A percentile compares a stretch with the other conserved stretches of the same genome.
phyloP scores from a whole-genome alignment of 2,329 filamentous ascomycete species.

The Fusarium euwallaceae region DNA sequence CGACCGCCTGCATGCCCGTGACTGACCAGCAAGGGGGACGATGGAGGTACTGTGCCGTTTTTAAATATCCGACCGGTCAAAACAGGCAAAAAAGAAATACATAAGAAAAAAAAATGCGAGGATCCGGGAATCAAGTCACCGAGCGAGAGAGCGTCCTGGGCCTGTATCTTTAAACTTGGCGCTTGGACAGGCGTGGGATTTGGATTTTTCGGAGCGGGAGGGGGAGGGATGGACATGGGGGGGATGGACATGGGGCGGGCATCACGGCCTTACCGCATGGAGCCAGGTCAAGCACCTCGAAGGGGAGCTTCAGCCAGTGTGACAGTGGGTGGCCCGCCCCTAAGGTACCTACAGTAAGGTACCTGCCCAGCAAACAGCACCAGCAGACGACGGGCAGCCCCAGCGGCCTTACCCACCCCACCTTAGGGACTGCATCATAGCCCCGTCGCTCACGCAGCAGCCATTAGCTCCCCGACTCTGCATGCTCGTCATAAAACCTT shows the following conservation, averaged over 20 bases:
- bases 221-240: slow-evolving; percentile 1
- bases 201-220: not conserved
- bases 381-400: not conserved
- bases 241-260: not conserved
- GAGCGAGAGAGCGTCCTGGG: not conserved
- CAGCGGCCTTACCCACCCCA: slow-evolving; percentile 32
- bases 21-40: slow-evolving; percentile 17
- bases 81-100: slow-evolving; percentile 27
- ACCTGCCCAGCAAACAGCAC: not conserved
- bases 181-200: slow-evolving; percentile 8
- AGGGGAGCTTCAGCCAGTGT: slow-evolving; percentile 22
- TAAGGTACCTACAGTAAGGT: not conserved
- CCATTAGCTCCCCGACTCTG: slow-evolving; percentile 44
- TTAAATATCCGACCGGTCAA: slow-evolving; percentile 13
- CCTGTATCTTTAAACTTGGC: slow-evolving; percentile 8
- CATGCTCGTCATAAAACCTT: slow-evolving; percentile 50
- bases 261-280: slow-evolving; percentile 27
- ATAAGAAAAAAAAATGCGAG: slow-evolving; percentile 1
- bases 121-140: slow-evolving; percentile 23
- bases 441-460: slow-evolving; percentile 45
- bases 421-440: slow-evolving; percentile 46
- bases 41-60: slow-evolving; percentile 11
- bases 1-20: slow-evolving; percentile 26
- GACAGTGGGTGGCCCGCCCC: not conserved
- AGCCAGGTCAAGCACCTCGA: slow-evolving; percentile 17